Evolutionary conservation across 352 stramenopile species (phyloP).

Genomic region (Phytopythium cucurbitacearum): DNA sequence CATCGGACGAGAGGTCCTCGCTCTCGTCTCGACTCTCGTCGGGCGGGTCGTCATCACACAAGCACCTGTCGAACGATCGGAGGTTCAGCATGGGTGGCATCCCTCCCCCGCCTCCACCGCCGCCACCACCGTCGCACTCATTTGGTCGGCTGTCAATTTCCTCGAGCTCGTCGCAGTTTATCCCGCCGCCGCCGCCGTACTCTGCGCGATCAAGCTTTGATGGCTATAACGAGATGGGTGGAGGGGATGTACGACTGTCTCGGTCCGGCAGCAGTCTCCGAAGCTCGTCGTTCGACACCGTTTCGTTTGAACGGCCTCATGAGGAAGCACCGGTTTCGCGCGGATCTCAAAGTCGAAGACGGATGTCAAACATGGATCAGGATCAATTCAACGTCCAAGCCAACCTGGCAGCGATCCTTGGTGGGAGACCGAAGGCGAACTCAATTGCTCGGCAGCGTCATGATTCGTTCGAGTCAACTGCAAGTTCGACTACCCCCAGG

Average conservation of each 20-base stretch:
- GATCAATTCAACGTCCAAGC: slow-evolving; percentile 45
- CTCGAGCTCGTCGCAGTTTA: slow-evolving; percentile 24
- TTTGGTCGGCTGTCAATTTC: slow-evolving; percentile 15
- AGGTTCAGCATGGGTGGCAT: slow-evolving; percentile 14
- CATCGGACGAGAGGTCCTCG: slow-evolving; percentile 41
- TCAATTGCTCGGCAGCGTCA: slow-evolving; percentile 18
- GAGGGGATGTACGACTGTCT: slow-evolving; percentile 25
- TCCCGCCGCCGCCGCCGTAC: slow-evolving; percentile 34
- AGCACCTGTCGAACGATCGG: slow-evolving; percentile 14
- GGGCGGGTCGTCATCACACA: slow-evolving; percentile 25
- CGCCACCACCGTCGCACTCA: slow-evolving; percentile 11
- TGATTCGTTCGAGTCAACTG: slow-evolving; percentile 55
- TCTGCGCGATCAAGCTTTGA: slow-evolving; percentile 24
- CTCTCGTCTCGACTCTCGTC: slow-evolving; percentile 57
- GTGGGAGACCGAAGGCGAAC: slow-evolving; percentile 18
- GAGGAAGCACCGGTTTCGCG: slow-evolving; percentile 30
- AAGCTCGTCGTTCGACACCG: slow-evolving; percentile 45
- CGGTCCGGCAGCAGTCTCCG: slow-evolving; percentile 49
- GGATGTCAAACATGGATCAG: slow-evolving; percentile 30
- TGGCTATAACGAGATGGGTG: slow-evolving; percentile 12
- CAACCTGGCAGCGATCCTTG: slow-evolving; percentile 61
- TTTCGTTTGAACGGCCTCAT: slow-evolving; percentile 28
- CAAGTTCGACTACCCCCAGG: slow-evolving; percentile 15
- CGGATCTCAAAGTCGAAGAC: slow-evolving; percentile 37
- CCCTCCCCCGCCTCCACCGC: slow-evolving; percentile 17